These are phyloP conservation scores for Eragrostis curvula DNA, from an alignment of 176 grass and related monocot genomes.

Conservation along the genomic window DNA sequence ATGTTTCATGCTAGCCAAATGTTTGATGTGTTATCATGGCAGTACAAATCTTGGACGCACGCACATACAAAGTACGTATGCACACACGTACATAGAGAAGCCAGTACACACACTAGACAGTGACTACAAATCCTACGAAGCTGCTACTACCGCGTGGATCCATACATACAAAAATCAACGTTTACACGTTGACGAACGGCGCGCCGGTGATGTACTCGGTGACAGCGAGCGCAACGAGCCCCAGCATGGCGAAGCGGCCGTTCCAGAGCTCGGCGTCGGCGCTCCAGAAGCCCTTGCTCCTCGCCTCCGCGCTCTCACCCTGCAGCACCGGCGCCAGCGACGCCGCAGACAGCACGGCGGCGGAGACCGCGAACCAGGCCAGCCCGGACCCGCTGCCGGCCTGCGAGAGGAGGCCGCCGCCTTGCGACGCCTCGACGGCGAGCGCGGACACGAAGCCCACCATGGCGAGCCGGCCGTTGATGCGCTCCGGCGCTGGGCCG, in stretches of 20 bases:
- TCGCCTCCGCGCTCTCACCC: slow-evolving; percentile 31
- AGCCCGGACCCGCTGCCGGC: slow-evolving; percentile 47
- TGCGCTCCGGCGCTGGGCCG: slow-evolving; percentile 63
- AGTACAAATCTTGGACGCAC: too few relatives aligned
- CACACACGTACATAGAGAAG: too few relatives aligned
- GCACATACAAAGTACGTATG: background rate
- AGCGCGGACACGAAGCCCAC: slow-evolving; percentile 62
- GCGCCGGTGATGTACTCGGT: slow-evolving; percentile 61
- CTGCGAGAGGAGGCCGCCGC: slow-evolving; percentile 45
- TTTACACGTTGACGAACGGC: slow-evolving; percentile 51
- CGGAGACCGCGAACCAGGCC: slow-evolving; percentile 45
- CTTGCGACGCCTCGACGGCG: slow-evolving; percentile 49
- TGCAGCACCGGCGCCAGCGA: slow-evolving; percentile 72
- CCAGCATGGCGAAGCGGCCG: background rate
- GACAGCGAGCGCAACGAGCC: slow-evolving; percentile 38
- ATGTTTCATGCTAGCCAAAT: too few relatives aligned
- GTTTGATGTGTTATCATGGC: too few relatives aligned
- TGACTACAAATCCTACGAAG: background rate
- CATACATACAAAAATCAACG: background rate
- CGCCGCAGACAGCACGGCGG: slow-evolving; percentile 50
- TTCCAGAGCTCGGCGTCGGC: too few relatives aligned
- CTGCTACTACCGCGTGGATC: background rate
- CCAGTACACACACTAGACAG: too few relatives aligned
- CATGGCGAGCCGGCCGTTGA: slow-evolving; percentile 73
- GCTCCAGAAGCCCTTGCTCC: too few relatives aligned